Evolutionary conservation across 2,329 filamentous ascomycete species (phyloP), one percentile per base, ranked within the genome.

Genomic region (Apiospora pterosperma): DNA sequence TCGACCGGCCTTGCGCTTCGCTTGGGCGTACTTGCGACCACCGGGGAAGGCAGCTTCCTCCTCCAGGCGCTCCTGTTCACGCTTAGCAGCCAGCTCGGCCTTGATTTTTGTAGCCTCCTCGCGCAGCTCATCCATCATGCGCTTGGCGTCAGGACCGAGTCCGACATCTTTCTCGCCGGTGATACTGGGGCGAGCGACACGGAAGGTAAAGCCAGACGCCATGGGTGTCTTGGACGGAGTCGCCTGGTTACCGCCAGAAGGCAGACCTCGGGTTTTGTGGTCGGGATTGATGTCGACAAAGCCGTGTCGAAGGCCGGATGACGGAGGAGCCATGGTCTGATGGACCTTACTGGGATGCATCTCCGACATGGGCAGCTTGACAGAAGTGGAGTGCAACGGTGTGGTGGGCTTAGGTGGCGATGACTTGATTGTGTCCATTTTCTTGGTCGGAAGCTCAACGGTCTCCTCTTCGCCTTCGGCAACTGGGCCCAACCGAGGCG

Each of bases 281-380:
- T 81, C 76, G n/a, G 85, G 79, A 67, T 85, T 88, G 75, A 96
- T 89, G 69, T 92, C 90, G 65, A 87, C 87, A 77, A 97, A 97
- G 19, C 94, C 94, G 25, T 97, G 84, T 72, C 91, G 88, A 52
- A 96, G 82, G 6, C 91, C 93, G 12, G 93, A 93, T 31, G 96
- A 93, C 2, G 90, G 87, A 55, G 92, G 82, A 63, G 91, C 92
- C 67, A 88, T 90, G 25, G 91, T 94, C 68, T 87, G 84, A 64
- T 96, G 92, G 64, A 88, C 87, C 74, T 91, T 92, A 80, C 91
- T 92, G 10, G 95, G 95, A 75, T 97, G 94, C 94, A 97, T 97
- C 76, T 97, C 93, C 66, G 89, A 88, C 68, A 85, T 84, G 59
- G 90, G 82, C 28, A 92, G 91, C 79, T 91, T 90, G 69, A 90